Conservation (phyloP, 192 early-diverging fungal species). For the Entomortierella parvispora region DNA sequence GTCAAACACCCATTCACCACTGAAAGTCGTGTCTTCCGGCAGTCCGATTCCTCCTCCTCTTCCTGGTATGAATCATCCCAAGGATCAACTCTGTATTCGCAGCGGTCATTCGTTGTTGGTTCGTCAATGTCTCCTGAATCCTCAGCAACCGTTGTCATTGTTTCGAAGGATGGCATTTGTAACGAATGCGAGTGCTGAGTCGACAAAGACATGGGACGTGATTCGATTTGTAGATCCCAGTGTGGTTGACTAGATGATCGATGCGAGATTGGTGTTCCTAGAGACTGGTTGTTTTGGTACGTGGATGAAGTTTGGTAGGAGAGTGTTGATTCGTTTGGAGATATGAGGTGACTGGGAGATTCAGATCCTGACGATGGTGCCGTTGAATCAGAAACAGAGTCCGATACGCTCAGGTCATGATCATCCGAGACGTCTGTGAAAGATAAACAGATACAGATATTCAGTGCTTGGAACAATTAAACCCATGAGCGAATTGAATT, state of each 20-base stretch:
- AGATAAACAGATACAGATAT: slow-evolving; percentile 4
- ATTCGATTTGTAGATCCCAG: slow-evolving; percentile 14
- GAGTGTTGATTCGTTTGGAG: slow-evolving; percentile 25
- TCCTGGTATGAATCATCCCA: neutral
- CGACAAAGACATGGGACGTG: slow-evolving; percentile 26
- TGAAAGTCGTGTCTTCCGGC: neutral
- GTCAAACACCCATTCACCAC: neutral
- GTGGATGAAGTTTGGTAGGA: slow-evolving; percentile 38
- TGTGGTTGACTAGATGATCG: slow-evolving; percentile 15
- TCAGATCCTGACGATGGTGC: neutral
- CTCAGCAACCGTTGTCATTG: neutral
- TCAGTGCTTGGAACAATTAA: no score
- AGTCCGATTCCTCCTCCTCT: neutral
- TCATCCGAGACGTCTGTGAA: neutral
- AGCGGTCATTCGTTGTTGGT: no score
- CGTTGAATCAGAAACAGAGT: neutral
- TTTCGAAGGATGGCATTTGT: slow-evolving; percentile 35
- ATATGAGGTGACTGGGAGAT: neutral
- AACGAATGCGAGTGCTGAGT: slow-evolving; percentile 10
- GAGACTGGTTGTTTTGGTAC: slow-evolving; percentile 10
- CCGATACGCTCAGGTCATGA: no score
- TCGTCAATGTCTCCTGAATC: neutral
- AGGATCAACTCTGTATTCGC: no score
- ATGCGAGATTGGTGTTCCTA: slow-evolving; percentile 26
- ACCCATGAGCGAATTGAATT: no score